Base-by-base conservation (phyloP, 805 yeast species). In the Ogataea paradorogensis region DNA sequence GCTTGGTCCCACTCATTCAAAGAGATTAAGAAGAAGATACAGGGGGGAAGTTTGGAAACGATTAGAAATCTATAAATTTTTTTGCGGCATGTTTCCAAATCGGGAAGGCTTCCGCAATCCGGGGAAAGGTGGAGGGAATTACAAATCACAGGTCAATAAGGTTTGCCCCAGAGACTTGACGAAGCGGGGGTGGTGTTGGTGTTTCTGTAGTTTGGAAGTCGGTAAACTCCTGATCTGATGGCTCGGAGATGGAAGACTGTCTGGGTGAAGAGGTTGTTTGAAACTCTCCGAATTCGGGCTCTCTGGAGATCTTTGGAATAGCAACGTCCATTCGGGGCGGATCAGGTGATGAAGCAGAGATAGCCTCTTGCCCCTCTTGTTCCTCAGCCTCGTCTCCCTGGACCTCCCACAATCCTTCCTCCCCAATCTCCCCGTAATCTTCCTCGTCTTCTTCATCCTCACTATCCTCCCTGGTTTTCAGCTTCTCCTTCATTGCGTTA, bases 391-490 rank as follows among this genome's bases (percentile, higher is more conserved):
- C 27, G 5, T 28, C 33, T 11, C 29, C 40, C 25, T 36, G 40
- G 14, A 36, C 16, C 8, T 30, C 30, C 33, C 20, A n/a, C 16
- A 8, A 27, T 15, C 25, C 34, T 32, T 41, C 46, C 22, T 35
- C 30, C 5, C 31, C 35, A 9, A 45, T 50, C 35, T 45, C 40
- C 29, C 44, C 47, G 36, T 50, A 50, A 3, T 52, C 50, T 22
- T 20, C 30, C 15, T 33, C 40, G 4, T 27, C 44, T 5, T 25
- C 42, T 13, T 45, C 51, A 5, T 39, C 45, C n/a, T 40, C 47
- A 13, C 36, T 46, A 15, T 41, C 47, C 20, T 43, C 50, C 11
- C 33, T 15, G 16, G 15, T 10, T n/a, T 27, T 10, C 24, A 33
- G 30, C 34, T 39, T 25, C 16, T 29, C 30, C 22, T 33, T 39